Base-by-base conservation (phyloP, 1,284 basidiomycete genomes). In the Acaromyces ingoldii region DNA sequence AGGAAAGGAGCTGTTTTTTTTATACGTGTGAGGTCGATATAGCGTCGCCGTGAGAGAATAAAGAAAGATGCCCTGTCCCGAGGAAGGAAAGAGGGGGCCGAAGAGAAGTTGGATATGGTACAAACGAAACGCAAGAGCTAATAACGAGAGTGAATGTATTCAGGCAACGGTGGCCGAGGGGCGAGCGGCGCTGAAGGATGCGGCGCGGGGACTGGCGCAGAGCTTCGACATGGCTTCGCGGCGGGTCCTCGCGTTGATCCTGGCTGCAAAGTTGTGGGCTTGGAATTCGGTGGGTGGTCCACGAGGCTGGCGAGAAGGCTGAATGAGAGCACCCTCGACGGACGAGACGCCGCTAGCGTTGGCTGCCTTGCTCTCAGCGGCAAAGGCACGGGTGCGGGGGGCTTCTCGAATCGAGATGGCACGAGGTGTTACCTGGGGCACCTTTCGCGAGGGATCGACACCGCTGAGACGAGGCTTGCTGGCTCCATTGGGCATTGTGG, bases 161-260 rank as follows among this genome's bases (percentile, higher is more conserved):
- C 42, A 45, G 26, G 42, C 42, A 28, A 28, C 25, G 13, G 34
- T 4, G 15, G 42, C 22, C 30, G 42, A 45, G 24, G 36, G 17
- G 36, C 36, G 17, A 37, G 17, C 24, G 24, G 24, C 17, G 7
- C 33, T 49, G 29, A 49, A 49, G 50, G 54, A 62, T 1, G 59
- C 64, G 3, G 63, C 63, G 37, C 67, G 57, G 4, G 67, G 67
- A 44, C 63, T 65, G 21, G 60, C 61, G 44, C 66, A 69, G 13
- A 70, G 58, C 55, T 67, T 67, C 19, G 58, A 64, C 65, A 70
- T 66, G 46, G 67, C 67, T 33, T 70, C 65, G 33, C 60, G 58
- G 43, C 67, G 60, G 38, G 65, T 56, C n/a, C 65, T 58, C 28
- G 56, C 60, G 45, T 59, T 63, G 49, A 65, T 58, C 37, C 67